Conservation (phyloP, 371 early-diverging fungal species). For the Actinomortierella wolfii region DNA sequence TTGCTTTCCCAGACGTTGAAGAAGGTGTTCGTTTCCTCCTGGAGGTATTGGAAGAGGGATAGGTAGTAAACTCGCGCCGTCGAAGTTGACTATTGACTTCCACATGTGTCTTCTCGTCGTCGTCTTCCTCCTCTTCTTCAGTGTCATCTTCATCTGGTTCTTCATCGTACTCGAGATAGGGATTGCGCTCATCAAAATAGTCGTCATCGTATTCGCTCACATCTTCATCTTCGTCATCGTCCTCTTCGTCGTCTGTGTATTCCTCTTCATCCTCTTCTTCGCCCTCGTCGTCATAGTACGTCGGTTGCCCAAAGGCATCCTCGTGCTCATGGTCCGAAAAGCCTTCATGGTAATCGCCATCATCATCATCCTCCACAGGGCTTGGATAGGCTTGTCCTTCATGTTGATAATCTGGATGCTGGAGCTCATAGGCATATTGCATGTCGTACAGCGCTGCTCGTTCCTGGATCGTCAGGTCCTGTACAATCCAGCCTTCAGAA, state of each 20-base stretch:
- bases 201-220: too few species aligned
- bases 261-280: constrained; percentile 40
- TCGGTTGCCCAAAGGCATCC: constrained; percentile 18
- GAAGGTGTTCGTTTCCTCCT: too few species aligned
- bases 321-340: constrained; percentile 28
- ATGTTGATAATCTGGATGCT: too few species aligned
- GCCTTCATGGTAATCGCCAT: constrained; percentile 20
- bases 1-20: too few species aligned
- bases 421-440: constrained; percentile 18
- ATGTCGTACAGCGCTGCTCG: constrained; percentile 28
- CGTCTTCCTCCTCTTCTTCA: constrained; percentile 12
- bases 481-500: constrained; percentile 45
- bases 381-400: too few species aligned
- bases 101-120: background rate
- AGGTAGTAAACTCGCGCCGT: too few species aligned
- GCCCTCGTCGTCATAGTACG: constrained; percentile 5
- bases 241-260: constrained; percentile 26
- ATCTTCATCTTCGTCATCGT: constrained; percentile 40
- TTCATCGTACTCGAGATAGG: constrained; percentile 45
- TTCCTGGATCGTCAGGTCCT: constrained; percentile 40
- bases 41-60: too few species aligned
- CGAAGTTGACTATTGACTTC: too few species aligned
- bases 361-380: background rate
- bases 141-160: constrained; percentile 20
- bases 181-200: constrained; percentile 45